Conservation (phyloP, 2,329 filamentous ascomycete species). For the Monilinia vaccinii-corymbosi region DNA sequence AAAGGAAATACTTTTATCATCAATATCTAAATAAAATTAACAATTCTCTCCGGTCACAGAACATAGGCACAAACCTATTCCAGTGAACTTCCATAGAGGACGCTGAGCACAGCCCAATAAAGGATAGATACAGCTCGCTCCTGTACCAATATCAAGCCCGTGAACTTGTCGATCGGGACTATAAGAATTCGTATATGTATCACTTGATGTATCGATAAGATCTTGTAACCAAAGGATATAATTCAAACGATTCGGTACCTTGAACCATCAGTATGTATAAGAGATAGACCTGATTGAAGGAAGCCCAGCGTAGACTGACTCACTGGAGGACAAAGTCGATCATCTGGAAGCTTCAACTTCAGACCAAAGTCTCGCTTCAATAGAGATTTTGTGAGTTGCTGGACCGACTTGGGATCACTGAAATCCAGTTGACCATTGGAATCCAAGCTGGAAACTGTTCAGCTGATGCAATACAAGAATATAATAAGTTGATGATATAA, state of each 20-base stretch:
- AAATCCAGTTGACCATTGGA: conserved; percentile 64
- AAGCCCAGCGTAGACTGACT: conserved; percentile 5
- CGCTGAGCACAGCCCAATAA: conserved; percentile 65
- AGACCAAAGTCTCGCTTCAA: conserved; percentile 69
- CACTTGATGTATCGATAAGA: conserved; percentile 58
- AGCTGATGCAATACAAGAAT: background rate
- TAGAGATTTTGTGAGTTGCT: conserved; percentile 74
- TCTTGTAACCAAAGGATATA: conserved; percentile 86
- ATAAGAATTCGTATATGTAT: conserved; percentile 38
- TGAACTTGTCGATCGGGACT: conserved; percentile 45
- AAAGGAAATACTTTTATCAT: conserved; percentile 56
- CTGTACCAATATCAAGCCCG: conserved; percentile 82
- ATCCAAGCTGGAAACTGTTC: conserved; percentile 35
- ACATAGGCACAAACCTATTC: conserved; percentile 39
- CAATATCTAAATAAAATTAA: conserved; percentile 51
- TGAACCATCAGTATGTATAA: background rate
- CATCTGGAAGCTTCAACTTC: conserved; percentile 58
- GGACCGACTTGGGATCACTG: conserved; percentile 63
- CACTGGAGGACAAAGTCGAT: conserved; percentile 82
- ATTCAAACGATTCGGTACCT: conserved; percentile 64
- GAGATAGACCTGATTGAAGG: background rate
- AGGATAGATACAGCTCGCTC: conserved; percentile 85
- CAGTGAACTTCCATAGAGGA: conserved; percentile 61
- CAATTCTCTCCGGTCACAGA: conserved; percentile 23
- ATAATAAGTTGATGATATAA: background rate